Percentiles rank a stretch among this genome's conserved stretches.
phyloP scores from a whole-genome alignment of 1,284 basidiomycete genomes.

The Phellinidium pouzarii region DNA sequence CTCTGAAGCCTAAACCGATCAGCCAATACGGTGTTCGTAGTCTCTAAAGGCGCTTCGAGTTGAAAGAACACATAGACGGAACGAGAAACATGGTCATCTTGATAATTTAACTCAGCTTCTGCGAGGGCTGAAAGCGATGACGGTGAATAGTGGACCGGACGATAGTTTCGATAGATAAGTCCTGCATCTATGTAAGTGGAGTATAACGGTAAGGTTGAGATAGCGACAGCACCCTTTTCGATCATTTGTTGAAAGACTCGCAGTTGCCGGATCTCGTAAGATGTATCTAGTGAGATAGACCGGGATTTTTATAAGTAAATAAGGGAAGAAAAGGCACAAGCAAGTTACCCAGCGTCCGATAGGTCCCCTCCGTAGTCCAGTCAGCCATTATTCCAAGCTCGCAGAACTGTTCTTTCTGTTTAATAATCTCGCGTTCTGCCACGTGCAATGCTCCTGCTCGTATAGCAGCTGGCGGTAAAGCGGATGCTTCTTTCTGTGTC shows the following conservation, averaged over 20 bases:
- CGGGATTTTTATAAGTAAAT: neutral
- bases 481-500: constrained; percentile 42
- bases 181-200: constrained; percentile 33
- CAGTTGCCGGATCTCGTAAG: constrained; percentile 87
- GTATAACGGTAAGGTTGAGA: neutral
- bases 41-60: constrained; percentile 31
- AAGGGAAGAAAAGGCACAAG: constrained; percentile 5
- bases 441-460: constrained; percentile 68
- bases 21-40: neutral
- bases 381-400: constrained; percentile 91
- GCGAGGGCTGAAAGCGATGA: constrained; percentile 92
- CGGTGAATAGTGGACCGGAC: constrained; percentile 94
- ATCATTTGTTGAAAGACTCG: constrained; percentile 88
- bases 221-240: constrained; percentile 49
- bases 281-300: constrained; percentile 62
- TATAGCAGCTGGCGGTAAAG: constrained; percentile 56
- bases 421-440: constrained; percentile 70
- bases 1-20: neutral
- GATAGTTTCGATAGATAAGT: constrained; percentile 80
- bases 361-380: constrained; percentile 76
- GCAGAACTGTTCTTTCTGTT: constrained; percentile 78
- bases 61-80: constrained; percentile 85
- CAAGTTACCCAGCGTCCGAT: constrained; percentile 72
- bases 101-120: constrained; percentile 91
- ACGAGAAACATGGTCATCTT: constrained; percentile 82